These are phyloP conservation scores for Lanmaoa rubissima DNA, from an alignment of 768 basidiomycete species.

Conservation along the genomic window DNA sequence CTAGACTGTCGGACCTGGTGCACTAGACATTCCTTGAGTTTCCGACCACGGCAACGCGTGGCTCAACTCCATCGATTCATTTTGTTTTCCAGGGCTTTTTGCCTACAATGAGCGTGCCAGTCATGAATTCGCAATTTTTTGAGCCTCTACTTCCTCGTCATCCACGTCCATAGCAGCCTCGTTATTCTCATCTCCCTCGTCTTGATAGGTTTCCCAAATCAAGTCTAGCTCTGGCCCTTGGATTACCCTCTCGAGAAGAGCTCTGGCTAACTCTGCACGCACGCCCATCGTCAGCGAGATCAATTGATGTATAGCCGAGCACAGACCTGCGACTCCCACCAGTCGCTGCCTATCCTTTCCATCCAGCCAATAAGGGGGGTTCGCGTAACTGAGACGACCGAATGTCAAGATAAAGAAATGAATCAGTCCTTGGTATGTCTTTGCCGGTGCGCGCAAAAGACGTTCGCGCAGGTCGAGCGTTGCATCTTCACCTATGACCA, in stretches of 20 bases:
- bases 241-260: constrained; percentile 63
- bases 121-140: constrained; percentile 21
- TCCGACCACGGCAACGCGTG: background rate
- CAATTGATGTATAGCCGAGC: background rate
- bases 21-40: constrained; percentile 17
- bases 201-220: constrained; percentile 61
- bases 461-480: constrained; percentile 54
- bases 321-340: constrained; percentile 48
- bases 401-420: constrained; percentile 78
- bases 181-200: constrained; percentile 40
- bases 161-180: constrained; percentile 47
- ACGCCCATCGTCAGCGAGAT: constrained; percentile 4
- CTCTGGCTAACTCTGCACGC: constrained; percentile 52
- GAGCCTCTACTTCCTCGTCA: constrained; percentile 51
- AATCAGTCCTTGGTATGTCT: constrained; percentile 57
- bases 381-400: constrained; percentile 71
- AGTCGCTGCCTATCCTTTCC: constrained; percentile 39
- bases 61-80: background rate
- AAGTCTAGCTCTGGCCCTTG: constrained; percentile 70
- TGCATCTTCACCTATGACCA: constrained; percentile 52
- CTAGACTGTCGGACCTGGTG: constrained; percentile 20
- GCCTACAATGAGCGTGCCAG: background rate
- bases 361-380: constrained; percentile 59
- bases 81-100: background rate
- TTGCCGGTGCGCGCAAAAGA: constrained; percentile 52